Base-by-base conservation (phyloP, 352 stramenopile species). In the Phytophthora sp. region DNA sequence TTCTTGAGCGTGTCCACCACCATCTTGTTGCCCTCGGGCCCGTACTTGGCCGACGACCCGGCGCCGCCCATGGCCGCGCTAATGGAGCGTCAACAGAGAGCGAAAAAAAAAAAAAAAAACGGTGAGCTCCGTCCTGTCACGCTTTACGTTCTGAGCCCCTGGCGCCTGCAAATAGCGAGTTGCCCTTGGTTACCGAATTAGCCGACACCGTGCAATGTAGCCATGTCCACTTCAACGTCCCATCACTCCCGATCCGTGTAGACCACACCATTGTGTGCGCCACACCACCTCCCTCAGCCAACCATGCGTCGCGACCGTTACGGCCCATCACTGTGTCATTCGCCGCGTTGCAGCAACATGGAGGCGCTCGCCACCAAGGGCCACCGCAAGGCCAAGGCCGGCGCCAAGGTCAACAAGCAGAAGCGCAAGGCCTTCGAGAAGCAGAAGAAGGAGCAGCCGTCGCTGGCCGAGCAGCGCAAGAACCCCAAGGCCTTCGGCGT, bases 401-500 rank as follows among this genome's bases (percentile, higher is more conserved):
- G 88, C n/a, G 86, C 88, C 46, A 98, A 99, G 74, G 90, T 89
- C 13, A 97, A 97, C 58, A 97, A 98, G 68, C 97, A 98, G 66
- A 98, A 99, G 79, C 88, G 92, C 52, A 92, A 94, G 69, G 88
- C 91, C 20, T 84, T 93, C 37, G 87, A 88, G 51, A 95, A 96
- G 69, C 85, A 94, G 72, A 82, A 85, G 54, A 81, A 88, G 51
- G 85, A 89, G 53, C 80, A 89, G 67, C 83, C 82, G 54, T 92
- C 83, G 54, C 72, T 89, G 11, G 83, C 91, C 20, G 94, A 97
- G 69, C 86, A 99, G 60, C 88, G 96, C 48, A 96, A 98, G 79
- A 99, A 99, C 69, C 84, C 86, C 49, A 96, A 97, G 56, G 98
- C 98, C 1, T 99, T 99, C 73, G 84, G 82, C 34, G 98, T 99